Conservation (phyloP, 164 flowering plant species). For the Vitis riparia region DNA sequence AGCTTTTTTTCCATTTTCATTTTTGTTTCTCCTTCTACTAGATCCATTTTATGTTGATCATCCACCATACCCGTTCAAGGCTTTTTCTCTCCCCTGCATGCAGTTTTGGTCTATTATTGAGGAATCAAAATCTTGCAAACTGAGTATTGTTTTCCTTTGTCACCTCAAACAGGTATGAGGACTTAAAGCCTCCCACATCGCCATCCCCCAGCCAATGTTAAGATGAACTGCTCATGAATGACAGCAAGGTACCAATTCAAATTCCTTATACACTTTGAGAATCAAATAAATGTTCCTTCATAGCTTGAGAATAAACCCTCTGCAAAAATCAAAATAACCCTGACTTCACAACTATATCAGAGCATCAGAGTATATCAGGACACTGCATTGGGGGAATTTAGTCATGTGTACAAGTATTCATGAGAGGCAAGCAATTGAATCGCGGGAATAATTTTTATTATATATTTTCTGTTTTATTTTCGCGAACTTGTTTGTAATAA, state of each 20-base stretch:
- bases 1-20: constrained; percentile 12
- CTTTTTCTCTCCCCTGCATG: background rate
- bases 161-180: constrained; percentile 61
- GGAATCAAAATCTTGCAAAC: background rate
- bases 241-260: background rate
- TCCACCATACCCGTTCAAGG: background rate
- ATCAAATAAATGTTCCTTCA: background rate
- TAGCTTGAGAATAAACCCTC: background rate
- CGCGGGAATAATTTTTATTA: background rate
- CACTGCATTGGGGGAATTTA: background rate
- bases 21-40: background rate
- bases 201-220: too few relatives aligned
- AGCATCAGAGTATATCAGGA: background rate
- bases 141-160: background rate
- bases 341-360: background rate
- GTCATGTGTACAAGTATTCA: background rate
- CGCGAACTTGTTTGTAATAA: background rate
- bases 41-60: too few relatives aligned
- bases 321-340: background rate
- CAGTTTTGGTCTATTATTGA: background rate
- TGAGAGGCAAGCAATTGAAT: constrained; percentile 10
- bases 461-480: background rate
- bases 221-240: background rate
- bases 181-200: constrained; percentile 73
- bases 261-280: background rate